Conservation (phyloP, 345 rosid genomes). For the Sisymbrium altissimum region DNA sequence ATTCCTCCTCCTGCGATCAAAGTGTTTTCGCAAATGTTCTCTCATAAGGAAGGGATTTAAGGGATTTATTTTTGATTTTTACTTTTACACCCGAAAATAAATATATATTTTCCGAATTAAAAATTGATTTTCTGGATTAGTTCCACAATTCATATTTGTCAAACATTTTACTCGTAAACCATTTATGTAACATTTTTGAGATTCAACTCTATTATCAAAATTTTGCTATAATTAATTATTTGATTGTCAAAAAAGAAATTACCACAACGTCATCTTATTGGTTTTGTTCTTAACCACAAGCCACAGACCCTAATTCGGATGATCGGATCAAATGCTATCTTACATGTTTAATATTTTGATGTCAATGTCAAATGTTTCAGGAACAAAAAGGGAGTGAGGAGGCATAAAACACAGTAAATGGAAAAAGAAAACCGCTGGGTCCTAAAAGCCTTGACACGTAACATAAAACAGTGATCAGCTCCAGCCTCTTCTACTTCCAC, state of each 20-base stretch:
- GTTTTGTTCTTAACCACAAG: not conserved
- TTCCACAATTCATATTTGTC: not conserved
- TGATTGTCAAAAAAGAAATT: not conserved
- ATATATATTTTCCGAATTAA: not conserved
- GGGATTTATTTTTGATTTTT: conserved; percentile 8
- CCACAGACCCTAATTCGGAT: not conserved
- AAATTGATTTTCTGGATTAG: not conserved
- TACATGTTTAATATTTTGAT: conserved; percentile 1
- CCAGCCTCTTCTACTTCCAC: conserved; percentile 65
- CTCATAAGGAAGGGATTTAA: not conserved
- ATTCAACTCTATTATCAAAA: not conserved
- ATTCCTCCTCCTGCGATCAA: not conserved
- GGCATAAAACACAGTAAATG: not conserved
- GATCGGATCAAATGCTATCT: conserved; percentile 16
- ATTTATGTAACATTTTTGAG: no score
- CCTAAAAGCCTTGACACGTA: conserved; percentile 20
- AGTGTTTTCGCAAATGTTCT: not conserved
- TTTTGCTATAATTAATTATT: not conserved
- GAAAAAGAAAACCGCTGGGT: conserved; percentile 24
- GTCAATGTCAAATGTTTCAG: conserved; percentile 10
- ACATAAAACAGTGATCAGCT: conserved; percentile 26
- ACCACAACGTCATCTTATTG: not conserved
- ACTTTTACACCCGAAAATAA: not conserved
- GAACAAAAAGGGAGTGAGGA: not conserved
- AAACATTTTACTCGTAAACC: no score